Evolutionary conservation across 2,329 filamentous ascomycete species (phyloP).

Genomic region (Didymella glomerata): DNA sequence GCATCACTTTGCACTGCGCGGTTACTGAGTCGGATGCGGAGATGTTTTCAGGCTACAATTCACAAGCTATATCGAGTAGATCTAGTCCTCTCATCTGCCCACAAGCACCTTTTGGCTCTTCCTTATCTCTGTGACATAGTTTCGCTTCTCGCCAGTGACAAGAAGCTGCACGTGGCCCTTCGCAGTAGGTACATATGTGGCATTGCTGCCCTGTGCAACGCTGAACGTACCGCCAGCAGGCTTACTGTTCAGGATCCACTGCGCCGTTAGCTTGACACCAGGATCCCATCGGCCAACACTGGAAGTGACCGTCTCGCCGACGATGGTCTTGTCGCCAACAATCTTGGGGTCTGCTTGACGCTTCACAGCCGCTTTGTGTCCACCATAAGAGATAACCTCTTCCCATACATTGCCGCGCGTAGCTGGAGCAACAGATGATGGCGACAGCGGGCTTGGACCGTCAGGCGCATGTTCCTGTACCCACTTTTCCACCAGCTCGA

Average conservation of each 20-base stretch:
- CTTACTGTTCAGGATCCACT: slow-evolving; percentile 46
- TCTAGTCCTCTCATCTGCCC: background rate
- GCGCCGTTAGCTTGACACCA: slow-evolving; percentile 45
- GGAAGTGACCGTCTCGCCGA: slow-evolving; percentile 18
- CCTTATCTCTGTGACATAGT: slow-evolving; percentile 35
- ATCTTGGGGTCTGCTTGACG: slow-evolving; percentile 44
- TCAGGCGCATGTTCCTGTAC: slow-evolving; percentile 45
- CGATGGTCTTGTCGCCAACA: slow-evolving; percentile 8
- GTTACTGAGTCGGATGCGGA: no score
- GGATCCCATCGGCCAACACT: slow-evolving; percentile 51
- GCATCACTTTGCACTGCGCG: no score
- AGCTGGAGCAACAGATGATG: slow-evolving; percentile 25
- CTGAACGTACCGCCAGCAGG: slow-evolving; percentile 30
- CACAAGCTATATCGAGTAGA: no score
- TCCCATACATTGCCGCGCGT: slow-evolving; percentile 48
- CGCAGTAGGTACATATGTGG: slow-evolving; percentile 24
- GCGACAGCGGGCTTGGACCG: slow-evolving; percentile 41
- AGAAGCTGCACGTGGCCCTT: slow-evolving; percentile 25
- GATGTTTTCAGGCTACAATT: no score
- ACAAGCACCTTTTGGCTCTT: slow-evolving; percentile 27
- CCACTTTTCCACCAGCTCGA: slow-evolving; percentile 45
- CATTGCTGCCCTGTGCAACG: slow-evolving; percentile 33
- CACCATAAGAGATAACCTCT: slow-evolving; percentile 45
- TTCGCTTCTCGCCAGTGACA: slow-evolving; percentile 35
- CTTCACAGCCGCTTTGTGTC: slow-evolving; percentile 45